phyloP scores from a whole-genome alignment of 139 green algal genomes.

The Desmodesmus armatus region DNA sequence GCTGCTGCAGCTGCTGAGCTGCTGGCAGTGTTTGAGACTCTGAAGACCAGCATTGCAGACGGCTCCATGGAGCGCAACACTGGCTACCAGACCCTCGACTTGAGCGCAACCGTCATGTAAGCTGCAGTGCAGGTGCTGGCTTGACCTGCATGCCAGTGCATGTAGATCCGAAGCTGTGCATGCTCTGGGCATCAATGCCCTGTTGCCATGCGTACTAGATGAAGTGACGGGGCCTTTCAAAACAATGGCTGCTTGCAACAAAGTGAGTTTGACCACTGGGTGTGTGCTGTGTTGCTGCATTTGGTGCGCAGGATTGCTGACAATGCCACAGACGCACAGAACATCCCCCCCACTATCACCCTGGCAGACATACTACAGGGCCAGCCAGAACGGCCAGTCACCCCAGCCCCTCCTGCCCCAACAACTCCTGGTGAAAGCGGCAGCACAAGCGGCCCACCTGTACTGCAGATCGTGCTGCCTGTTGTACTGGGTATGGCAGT shows the following conservation, averaged over 20 bases:
- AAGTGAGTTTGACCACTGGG: too few species aligned
- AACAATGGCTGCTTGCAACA: too few species aligned
- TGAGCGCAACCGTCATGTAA: slow-evolving; percentile 2
- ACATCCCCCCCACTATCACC: background rate
- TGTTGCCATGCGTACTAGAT: too few species aligned
- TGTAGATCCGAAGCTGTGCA: background rate
- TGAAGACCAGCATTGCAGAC: slow-evolving; percentile 25
- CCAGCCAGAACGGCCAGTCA: background rate
- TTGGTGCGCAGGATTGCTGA: too few species aligned
- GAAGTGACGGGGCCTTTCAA: too few species aligned
- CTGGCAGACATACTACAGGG: background rate
- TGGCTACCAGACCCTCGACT: background rate
- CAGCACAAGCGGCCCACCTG: too few species aligned
- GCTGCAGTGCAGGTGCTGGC: background rate
- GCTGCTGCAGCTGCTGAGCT: slow-evolving; percentile 9
- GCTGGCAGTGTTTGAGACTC: too few species aligned
- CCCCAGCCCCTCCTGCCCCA: background rate
- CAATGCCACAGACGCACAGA: too few species aligned
- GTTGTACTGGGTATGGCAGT: slow-evolving; percentile 1
- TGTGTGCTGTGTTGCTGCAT: too few species aligned
- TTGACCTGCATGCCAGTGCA: background rate
- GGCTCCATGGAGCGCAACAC: slow-evolving; percentile 7
- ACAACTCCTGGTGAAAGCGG: background rate
- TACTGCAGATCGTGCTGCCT: slow-evolving; percentile 7
- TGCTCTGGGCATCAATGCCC: background rate